These are phyloP conservation scores for Emergomyces pasteurianus DNA, from an alignment of 2,329 filamentous ascomycete genomes.

Conservation along the genomic window DNA sequence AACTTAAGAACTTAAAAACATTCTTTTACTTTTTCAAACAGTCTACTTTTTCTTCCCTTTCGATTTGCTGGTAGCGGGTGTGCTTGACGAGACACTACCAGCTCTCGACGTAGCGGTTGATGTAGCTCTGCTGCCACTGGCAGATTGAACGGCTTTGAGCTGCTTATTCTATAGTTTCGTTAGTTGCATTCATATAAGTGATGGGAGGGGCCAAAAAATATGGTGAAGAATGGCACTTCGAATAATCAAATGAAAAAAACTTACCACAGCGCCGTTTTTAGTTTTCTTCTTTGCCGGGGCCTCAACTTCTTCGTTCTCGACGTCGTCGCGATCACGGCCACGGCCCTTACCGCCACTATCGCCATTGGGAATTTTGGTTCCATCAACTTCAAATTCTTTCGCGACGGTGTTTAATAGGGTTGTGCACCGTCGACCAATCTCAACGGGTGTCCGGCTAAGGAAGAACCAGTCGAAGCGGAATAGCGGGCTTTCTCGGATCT, in stretches of 20 bases:
- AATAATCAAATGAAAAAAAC: constrained; percentile 20
- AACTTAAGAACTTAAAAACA: neutral
- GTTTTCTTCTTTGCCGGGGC: constrained; percentile 89
- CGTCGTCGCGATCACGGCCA: constrained; percentile 49
- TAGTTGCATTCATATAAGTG: neutral
- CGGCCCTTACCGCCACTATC: constrained; percentile 54
- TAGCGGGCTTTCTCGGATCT: constrained; percentile 84
- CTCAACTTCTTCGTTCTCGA: constrained; percentile 68
- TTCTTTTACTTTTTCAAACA: neutral
- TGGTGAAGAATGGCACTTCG: neutral
- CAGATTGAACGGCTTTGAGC: constrained; percentile 72
- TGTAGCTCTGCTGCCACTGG: constrained; percentile 56
- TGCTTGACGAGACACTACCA: constrained; percentile 72
- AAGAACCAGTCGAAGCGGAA: constrained; percentile 99
- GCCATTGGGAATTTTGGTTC: constrained; percentile 40
- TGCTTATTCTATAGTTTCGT: constrained; percentile 66
- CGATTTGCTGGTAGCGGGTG: constrained; percentile 36
- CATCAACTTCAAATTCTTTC: constrained; percentile 69
- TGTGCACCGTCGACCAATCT: constrained; percentile 83
- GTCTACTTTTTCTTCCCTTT: constrained; percentile 38
- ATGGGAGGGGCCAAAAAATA: neutral
- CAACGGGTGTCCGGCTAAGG: constrained; percentile 81
- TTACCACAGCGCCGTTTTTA: constrained; percentile 78
- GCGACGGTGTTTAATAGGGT: constrained; percentile 90
- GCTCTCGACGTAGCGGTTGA: constrained; percentile 72